Evolutionary conservation across 75 land plant genomes (phyloP).

Genomic region (Gnetum montanum): DNA sequence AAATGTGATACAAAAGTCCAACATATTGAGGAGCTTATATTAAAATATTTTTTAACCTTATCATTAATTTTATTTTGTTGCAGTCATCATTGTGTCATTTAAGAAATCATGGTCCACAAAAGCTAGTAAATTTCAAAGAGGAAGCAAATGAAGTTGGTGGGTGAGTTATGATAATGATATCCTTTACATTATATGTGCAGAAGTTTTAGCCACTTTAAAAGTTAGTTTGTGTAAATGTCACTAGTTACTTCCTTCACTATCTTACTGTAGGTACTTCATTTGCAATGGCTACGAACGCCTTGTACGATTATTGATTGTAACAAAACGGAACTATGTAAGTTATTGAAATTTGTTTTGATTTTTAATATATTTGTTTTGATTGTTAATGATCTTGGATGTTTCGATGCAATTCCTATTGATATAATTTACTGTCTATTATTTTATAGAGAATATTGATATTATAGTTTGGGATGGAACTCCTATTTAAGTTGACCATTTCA

Average conservation of each 20-base stretch:
- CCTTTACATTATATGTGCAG: too few species aligned
- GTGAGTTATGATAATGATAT: not conserved
- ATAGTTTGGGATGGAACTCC: not conserved
- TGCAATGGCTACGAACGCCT: conserved; percentile 84
- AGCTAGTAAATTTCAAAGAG: conserved; percentile 1
- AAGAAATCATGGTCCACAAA: not conserved
- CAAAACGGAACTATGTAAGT: conserved; percentile 86
- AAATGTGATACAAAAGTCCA: not conserved
- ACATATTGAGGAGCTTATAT: not conserved
- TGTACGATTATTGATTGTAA: conserved; percentile 58
- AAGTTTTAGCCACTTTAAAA: too few species aligned
- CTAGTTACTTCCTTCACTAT: not conserved
- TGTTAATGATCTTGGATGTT: too few species aligned
- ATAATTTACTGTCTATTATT: not conserved
- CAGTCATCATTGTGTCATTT: conserved; percentile 3
- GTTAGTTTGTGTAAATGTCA: not conserved
- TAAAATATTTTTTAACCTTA: too few species aligned
- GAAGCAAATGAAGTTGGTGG: conserved; percentile 10
- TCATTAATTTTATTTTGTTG: not conserved
- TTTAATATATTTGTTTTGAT: too few species aligned
- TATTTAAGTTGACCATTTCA: not conserved
- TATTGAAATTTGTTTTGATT: too few species aligned
- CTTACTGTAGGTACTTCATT: conserved; percentile 68
- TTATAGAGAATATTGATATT: not conserved
- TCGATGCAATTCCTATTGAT: not conserved